Conservation (phyloP, 2,329 filamentous ascomycete species). For the Tolypocladium sp. region DNA sequence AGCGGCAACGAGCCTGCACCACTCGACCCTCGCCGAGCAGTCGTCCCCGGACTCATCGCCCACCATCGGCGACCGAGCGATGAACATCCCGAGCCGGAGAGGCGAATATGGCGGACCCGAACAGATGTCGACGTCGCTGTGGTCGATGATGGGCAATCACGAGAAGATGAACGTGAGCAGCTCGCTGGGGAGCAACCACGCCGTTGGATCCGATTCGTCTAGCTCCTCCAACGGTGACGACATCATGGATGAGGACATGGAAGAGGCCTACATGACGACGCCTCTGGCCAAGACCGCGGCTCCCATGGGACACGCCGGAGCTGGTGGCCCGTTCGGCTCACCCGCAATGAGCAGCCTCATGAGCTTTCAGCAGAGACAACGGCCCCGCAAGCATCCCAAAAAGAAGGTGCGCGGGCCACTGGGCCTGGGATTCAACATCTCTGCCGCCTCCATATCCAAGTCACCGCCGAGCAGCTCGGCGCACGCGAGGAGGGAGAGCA, state of each 20-base stretch:
- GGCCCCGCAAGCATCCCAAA: constrained; percentile 59
- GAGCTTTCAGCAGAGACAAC: constrained; percentile 72
- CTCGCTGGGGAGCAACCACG: constrained; percentile 67
- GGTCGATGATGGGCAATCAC: constrained; percentile 60
- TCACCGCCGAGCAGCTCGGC: constrained; percentile 57
- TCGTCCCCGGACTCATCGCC: constrained; percentile 88
- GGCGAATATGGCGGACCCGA: constrained; percentile 40
- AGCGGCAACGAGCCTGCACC: constrained; percentile 87
- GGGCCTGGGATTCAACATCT: constrained; percentile 40
- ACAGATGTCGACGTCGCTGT: constrained; percentile 63
- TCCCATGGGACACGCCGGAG: constrained; percentile 36
- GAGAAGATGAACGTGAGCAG: constrained; percentile 68
- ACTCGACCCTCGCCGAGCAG: constrained; percentile 84
- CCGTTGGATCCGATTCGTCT: constrained; percentile 67
- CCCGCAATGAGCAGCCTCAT: constrained; percentile 68
- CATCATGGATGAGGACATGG: constrained; percentile 63
- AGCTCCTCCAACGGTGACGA: constrained; percentile 64
- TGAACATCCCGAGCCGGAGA: constrained; percentile 50
- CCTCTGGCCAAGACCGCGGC: constrained; percentile 62
- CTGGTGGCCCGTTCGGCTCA: constrained; percentile 54
- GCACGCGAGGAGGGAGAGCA: constrained; percentile 68
- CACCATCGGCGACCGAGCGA: constrained; percentile 59
- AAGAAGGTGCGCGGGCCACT: constrained; percentile 41
- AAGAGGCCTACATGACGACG: constrained; percentile 74
- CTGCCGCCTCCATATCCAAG: constrained; percentile 45